Conservation (phyloP, 1,284 basidiomycete genomes). For the Ceratobasidium sp. region DNA sequence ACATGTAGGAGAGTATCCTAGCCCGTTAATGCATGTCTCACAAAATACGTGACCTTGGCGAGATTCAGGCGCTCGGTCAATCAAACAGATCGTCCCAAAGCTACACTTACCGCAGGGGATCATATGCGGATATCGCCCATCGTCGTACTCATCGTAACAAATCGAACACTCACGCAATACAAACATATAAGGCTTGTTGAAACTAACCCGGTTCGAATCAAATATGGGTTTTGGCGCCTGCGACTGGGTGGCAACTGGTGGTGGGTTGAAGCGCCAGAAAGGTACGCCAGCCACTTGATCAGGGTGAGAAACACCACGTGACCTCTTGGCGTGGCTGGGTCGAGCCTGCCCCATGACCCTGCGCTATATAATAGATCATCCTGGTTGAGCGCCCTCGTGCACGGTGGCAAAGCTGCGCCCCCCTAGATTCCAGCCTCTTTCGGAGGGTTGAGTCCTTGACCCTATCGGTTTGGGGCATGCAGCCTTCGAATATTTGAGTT, state of each 20-base stretch:
- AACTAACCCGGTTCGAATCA: neutral
- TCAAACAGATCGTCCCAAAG: neutral
- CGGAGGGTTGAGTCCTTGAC: no score
- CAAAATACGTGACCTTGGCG: neutral
- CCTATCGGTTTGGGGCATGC: no score
- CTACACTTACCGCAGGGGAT: neutral
- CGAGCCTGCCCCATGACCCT: no score
- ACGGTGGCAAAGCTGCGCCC: no score
- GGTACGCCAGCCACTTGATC: neutral
- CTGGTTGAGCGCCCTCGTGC: no score
- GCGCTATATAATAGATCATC: no score
- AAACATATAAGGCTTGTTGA: neutral
- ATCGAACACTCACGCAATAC: neutral
- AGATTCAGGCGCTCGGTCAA: neutral
- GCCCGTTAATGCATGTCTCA: neutral
- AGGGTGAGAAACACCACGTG: neutral
- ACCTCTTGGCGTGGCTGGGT: neutral
- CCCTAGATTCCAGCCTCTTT: no score
- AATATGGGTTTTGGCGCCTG: neutral
- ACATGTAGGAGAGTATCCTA: neutral
- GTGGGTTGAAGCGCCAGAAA: neutral
- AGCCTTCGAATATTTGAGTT: no score
- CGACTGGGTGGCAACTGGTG: neutral
- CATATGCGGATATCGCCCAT: neutral
- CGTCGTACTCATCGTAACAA: neutral